These are phyloP conservation scores for Eutypa lata DNA, from an alignment of 2,329 filamentous ascomycete genomes.

Conservation along the genomic window DNA sequence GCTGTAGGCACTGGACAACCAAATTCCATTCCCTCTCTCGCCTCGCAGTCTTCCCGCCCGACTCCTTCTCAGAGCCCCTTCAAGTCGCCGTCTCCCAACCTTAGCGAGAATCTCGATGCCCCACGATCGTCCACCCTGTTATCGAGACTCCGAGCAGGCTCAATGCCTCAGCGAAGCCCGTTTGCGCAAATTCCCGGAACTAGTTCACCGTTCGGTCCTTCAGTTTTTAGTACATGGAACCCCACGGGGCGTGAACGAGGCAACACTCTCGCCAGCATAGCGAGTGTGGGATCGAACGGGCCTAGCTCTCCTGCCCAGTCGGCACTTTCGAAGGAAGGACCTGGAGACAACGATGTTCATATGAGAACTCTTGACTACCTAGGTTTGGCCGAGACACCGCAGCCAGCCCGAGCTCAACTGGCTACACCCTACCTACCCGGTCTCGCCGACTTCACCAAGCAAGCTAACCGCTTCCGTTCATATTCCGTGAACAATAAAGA, in stretches of 20 bases:
- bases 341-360: conserved; percentile 80
- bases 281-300: conserved; percentile 87
- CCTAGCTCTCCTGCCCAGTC: conserved; percentile 85
- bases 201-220: conserved; percentile 76
- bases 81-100: conserved; percentile 61
- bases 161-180: conserved; percentile 84
- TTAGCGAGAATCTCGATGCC: conserved; percentile 43
- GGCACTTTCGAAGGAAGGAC: conserved; percentile 79
- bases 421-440: conserved; percentile 74
- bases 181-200: conserved; percentile 55
- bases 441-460: conserved; percentile 71
- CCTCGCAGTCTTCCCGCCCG: conserved; percentile 77
- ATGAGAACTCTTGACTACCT: conserved; percentile 93
- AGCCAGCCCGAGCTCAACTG: conserved; percentile 71
- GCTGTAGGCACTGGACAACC: conserved; percentile 59
- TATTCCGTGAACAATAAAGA: conserved; percentile 99
- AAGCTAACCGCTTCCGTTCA: conserved; percentile 85
- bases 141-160: conserved; percentile 84
- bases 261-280: conserved; percentile 76
- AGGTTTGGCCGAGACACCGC: conserved; percentile 88
- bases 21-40: conserved; percentile 49
- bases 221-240: conserved; percentile 88
- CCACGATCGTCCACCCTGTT: conserved; percentile 68
- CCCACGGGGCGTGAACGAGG: conserved; percentile 71
- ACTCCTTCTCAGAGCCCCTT: conserved; percentile 87